A percentile compares a stretch with the other conserved stretches of the same genome.
Conservation (phyloP, 192 early-diverging fungal genomes). For the Gigaspora rosea region DNA sequence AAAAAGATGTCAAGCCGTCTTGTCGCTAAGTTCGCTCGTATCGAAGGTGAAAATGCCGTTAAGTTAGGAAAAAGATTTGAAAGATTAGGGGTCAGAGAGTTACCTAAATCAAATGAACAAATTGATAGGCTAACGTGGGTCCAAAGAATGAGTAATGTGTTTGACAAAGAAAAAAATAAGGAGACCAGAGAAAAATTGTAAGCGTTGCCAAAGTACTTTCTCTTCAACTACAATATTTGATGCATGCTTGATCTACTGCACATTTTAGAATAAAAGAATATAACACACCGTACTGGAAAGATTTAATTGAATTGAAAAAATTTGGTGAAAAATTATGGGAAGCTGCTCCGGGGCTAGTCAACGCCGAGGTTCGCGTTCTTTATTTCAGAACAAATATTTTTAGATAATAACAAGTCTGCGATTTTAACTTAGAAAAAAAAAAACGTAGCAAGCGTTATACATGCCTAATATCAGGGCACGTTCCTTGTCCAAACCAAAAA, state of each 20-base stretch:
- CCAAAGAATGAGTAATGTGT: not conserved
- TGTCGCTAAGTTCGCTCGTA: too few relatives aligned
- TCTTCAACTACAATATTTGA: not conserved
- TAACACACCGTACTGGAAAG: slow-evolving; percentile 18
- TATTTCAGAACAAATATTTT: not conserved
- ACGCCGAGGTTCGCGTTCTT: not conserved
- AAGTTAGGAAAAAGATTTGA: too few relatives aligned
- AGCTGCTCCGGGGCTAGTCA: not conserved
- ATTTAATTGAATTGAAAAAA: slow-evolving; percentile 15
- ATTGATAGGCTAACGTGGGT: not conserved
- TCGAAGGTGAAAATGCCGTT: too few relatives aligned
- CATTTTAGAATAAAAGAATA: slow-evolving; percentile 22
- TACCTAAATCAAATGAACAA: not conserved
- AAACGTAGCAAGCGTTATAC: slow-evolving; percentile 14
- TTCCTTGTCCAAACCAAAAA: not conserved
- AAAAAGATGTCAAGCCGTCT: too few relatives aligned
- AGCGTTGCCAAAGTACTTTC: not conserved
- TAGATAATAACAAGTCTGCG: not conserved
- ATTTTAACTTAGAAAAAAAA: not conserved
- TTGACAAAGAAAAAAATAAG: not conserved
- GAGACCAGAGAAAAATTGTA: slow-evolving; percentile 9
- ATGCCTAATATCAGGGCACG: slow-evolving; percentile 24
- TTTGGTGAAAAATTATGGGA: slow-evolving; percentile 26
- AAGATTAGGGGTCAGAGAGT: not conserved
- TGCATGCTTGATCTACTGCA: not conserved